Percentiles rank a stretch among this genome's conserved stretches.
Evolutionary conservation across 2,329 filamentous ascomycete species (phyloP).

Genomic region (Plectosphaerella sp.): DNA sequence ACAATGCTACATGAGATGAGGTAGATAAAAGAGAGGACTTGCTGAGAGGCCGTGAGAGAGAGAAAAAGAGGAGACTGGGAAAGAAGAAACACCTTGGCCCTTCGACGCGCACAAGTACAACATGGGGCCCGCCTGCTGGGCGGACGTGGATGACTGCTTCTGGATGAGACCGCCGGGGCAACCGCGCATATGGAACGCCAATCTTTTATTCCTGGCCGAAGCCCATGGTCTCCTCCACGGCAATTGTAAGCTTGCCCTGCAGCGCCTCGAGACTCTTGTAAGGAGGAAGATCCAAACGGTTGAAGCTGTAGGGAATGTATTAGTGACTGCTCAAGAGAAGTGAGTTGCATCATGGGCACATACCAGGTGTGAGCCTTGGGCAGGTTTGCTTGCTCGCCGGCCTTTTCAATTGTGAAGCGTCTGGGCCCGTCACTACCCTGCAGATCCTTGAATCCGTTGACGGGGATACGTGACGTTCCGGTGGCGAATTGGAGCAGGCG

Average conservation of each 20-base stretch:
- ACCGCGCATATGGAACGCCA: not conserved
- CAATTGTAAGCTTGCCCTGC: conserved; percentile 88
- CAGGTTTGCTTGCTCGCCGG: conserved; percentile 82
- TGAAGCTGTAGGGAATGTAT: conserved; percentile 58
- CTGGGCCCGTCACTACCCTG: conserved; percentile 94
- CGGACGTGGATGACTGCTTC: too few relatives aligned
- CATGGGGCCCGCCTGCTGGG: not conserved
- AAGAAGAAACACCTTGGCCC: not conserved
- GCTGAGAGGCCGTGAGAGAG: not conserved
- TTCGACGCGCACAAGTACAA: not conserved
- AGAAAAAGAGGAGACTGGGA: not conserved
- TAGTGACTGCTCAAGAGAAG: conserved; percentile 4
- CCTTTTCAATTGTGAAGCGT: conserved; percentile 97
- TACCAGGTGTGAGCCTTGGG: conserved; percentile 99
- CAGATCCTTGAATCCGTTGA: conserved; percentile 98
- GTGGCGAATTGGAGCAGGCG: conserved; percentile 95
- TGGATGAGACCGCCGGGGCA: not conserved
- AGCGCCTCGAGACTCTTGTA: conserved; percentile 87
- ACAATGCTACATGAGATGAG: not conserved
- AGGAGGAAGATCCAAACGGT: conserved; percentile 88
- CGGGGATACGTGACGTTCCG: conserved; percentile 93
- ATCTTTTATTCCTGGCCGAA: conserved; percentile 88
- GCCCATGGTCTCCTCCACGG: conserved; percentile 97
- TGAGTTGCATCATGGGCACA: conserved; percentile 26
- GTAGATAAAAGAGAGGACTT: not conserved